Conservation (phyloP, 441 rosid species). For the Euphorbia schlechtendalii region DNA sequence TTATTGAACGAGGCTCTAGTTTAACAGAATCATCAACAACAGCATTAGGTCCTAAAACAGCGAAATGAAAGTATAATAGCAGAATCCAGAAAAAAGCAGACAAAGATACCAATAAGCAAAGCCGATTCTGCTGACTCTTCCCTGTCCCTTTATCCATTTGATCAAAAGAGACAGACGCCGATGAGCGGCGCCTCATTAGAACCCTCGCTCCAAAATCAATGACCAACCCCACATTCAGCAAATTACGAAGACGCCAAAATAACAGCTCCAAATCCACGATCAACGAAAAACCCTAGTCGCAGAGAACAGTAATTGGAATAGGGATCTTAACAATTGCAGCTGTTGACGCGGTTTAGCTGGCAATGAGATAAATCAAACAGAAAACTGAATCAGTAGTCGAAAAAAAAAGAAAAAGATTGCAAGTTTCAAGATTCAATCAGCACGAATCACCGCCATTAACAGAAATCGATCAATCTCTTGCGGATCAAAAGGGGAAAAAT, state of each 20-base stretch:
- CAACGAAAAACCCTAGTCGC: neutral
- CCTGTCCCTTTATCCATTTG: slow-evolving; percentile 68
- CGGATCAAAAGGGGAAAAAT: slow-evolving; percentile 1
- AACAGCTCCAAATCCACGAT: neutral
- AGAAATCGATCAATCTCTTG: slow-evolving; percentile 8
- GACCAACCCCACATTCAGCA: slow-evolving; percentile 7
- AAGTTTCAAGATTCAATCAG: slow-evolving; percentile 4
- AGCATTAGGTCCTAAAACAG: slow-evolving; percentile 43
- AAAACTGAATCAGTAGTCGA: neutral
- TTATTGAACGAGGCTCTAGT: slow-evolving; percentile 25
- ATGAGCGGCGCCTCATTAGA: slow-evolving; percentile 79
- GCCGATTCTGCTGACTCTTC: slow-evolving; percentile 49
- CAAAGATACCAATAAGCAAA: slow-evolving; percentile 53
- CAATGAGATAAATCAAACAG: neutral
- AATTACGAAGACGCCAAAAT: slow-evolving; percentile 2
- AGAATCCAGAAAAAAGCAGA: slow-evolving; percentile 73
- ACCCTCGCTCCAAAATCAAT: too few species aligned
- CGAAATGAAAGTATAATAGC: slow-evolving; percentile 71
- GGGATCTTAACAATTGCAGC: slow-evolving; percentile 10
- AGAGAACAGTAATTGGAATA: neutral
- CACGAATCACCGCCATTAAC: slow-evolving; percentile 11
- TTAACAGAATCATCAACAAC: slow-evolving; percentile 38
- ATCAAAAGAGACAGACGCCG: slow-evolving; percentile 37
- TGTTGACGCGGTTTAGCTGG: neutral
- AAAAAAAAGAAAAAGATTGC: neutral